phyloP scores from a whole-genome alignment of 306 rosid species.

The Vicia villosa region DNA sequence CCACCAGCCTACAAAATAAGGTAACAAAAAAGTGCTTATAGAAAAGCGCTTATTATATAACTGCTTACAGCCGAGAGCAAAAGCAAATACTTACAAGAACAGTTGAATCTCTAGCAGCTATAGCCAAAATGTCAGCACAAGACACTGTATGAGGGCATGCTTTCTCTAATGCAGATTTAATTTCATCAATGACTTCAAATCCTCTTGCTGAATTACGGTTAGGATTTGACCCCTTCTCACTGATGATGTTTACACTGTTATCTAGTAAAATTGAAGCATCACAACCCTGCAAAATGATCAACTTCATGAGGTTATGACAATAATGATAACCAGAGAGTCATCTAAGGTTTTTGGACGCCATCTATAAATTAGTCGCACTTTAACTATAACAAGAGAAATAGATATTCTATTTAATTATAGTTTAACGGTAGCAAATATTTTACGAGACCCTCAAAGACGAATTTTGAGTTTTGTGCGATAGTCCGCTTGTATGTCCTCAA shows the following conservation, averaged over 20 bases:
- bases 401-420: too few species aligned
- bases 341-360: too few species aligned
- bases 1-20: constrained; percentile 67
- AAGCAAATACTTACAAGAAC: constrained; percentile 55
- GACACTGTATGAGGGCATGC: constrained; percentile 80
- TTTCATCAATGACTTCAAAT: constrained; percentile 77
- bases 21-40: background rate
- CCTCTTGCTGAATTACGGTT: constrained; percentile 79
- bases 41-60: background rate
- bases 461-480: too few species aligned
- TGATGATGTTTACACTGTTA: constrained; percentile 53
- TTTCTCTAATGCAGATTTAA: constrained; percentile 71
- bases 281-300: constrained; percentile 69
- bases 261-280: constrained; percentile 85
- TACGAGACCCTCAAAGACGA: too few species aligned
- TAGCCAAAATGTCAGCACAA: constrained; percentile 86
- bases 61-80: background rate
- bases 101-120: constrained; percentile 90
- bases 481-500: too few species aligned
- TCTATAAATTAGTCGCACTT: too few species aligned
- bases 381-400: too few species aligned
- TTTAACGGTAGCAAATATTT: too few species aligned
- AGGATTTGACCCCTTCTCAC: constrained; percentile 80
- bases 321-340: background rate
- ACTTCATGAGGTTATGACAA: background rate